Evolutionary conservation across 768 basidiomycete genomes (phyloP).

Genomic region (Cystobasidium tubakii): DNA sequence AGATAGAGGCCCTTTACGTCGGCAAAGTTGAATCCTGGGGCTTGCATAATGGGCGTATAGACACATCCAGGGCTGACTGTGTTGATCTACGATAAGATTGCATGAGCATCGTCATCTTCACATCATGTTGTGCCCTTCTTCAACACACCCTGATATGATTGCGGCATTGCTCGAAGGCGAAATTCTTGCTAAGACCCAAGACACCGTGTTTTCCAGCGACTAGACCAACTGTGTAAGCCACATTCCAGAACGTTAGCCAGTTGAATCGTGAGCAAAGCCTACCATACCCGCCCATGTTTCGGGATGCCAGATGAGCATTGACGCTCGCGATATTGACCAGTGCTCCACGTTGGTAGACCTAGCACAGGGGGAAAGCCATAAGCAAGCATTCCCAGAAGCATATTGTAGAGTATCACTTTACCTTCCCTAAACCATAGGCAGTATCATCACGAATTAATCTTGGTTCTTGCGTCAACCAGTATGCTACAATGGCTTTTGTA

Average conservation of each 20-base stretch:
- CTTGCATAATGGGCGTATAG: conserved; percentile 6
- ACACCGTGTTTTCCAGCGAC: not conserved
- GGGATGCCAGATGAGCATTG: conserved; percentile 8
- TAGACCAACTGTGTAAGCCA: conserved; percentile 15
- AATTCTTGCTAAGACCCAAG: conserved; percentile 5
- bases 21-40: not conserved
- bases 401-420: not conserved
- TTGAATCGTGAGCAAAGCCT: not conserved
- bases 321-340: conserved; percentile 7
- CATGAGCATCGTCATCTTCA: too few relatives aligned
- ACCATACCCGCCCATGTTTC: conserved; percentile 14
- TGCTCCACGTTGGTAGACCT: conserved; percentile 5
- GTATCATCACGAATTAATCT: conserved; percentile 17
- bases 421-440: not conserved
- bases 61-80: conserved; percentile 3
- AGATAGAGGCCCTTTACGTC: not conserved
- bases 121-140: not conserved
- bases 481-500: conserved; percentile 14
- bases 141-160: not conserved
- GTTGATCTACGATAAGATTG: conserved; percentile 4
- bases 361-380: not conserved
- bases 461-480: conserved; percentile 20
- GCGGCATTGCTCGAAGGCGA: not conserved
- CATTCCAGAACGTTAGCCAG: not conserved
- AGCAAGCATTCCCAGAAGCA: not conserved